Percentiles rank a stretch among this genome's conserved stretches.
These are phyloP conservation scores for Scolecobasidium constrictum DNA, from an alignment of 2,329 filamentous ascomycete species.

Conservation along the genomic window DNA sequence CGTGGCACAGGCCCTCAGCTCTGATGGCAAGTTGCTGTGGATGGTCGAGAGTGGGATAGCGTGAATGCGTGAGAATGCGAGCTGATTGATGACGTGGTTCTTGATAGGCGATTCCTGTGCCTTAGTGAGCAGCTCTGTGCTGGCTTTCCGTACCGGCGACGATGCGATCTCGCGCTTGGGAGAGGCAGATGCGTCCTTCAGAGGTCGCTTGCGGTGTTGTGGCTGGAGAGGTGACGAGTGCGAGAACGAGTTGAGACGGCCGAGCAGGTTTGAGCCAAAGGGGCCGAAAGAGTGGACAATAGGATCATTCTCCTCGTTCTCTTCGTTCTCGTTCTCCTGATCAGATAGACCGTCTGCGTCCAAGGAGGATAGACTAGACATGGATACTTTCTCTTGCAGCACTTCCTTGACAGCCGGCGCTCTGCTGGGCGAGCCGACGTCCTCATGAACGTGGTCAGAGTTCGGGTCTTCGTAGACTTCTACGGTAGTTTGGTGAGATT, in stretches of 20 bases:
- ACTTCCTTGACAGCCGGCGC: constrained; percentile 13
- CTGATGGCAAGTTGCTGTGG: constrained; percentile 69
- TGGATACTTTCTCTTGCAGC: constrained; percentile 5
- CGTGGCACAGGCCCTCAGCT: constrained; percentile 23
- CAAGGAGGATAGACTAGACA: constrained; percentile 13
- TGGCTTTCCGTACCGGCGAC: background rate
- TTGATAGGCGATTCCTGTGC: constrained; percentile 38
- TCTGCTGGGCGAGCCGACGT: constrained; percentile 10
- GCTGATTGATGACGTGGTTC: constrained; percentile 90
- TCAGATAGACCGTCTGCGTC: constrained; percentile 5
- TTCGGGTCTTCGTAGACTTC: constrained; percentile 29
- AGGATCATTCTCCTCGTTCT: constrained; percentile 87
- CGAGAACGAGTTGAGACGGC: constrained; percentile 69
- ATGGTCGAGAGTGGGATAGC: constrained; percentile 87
- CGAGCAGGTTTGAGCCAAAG: constrained; percentile 76
- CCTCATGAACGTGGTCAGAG: constrained; percentile 16
- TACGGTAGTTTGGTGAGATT: constrained; percentile 19
- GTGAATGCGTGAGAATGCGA: constrained; percentile 86
- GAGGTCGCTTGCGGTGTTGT: constrained; percentile 13
- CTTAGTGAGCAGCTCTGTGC: constrained; percentile 14
- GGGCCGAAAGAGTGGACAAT: constrained; percentile 87
- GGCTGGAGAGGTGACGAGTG: constrained; percentile 45
- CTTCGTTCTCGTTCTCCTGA: constrained; percentile 12
- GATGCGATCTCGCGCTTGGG: constrained; percentile 15
- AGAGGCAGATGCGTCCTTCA: constrained; percentile 20